A percentile compares a stretch with the other conserved stretches of the same genome.
Conservation (phyloP, 495 filamentous ascomycete species). For the Talaromyces wortmannii region DNA sequence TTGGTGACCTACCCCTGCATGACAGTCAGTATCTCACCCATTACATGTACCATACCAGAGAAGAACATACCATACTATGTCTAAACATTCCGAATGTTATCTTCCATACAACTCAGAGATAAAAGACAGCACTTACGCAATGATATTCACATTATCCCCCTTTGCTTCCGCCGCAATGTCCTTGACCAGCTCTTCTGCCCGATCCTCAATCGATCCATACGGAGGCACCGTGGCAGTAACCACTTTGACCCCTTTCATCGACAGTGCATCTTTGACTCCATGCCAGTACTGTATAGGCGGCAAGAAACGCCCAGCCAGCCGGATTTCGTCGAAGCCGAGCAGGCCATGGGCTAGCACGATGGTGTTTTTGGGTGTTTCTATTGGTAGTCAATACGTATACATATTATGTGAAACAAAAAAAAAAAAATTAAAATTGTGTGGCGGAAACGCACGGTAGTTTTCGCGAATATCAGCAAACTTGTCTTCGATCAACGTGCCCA, state of each 20-base stretch:
- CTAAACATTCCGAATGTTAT: conserved; percentile 24
- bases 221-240: conserved; percentile 77
- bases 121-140: conserved; percentile 59
- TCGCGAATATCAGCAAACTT: conserved; percentile 69
- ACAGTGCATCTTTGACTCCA: conserved; percentile 75
- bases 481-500: conserved; percentile 66
- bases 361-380: conserved; percentile 59
- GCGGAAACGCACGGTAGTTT: conserved; percentile 52
- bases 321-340: conserved; percentile 83
- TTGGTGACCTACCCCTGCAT: conserved; percentile 36
- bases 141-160: conserved; percentile 78
- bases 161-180: conserved; percentile 58
- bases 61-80: conserved; percentile 63
- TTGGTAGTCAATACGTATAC: background rate
- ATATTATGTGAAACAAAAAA: background rate
- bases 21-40: conserved; percentile 2
- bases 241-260: conserved; percentile 65
- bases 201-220: conserved; percentile 69
- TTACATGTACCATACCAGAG: background rate
- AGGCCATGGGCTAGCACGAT: conserved; percentile 87
- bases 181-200: conserved; percentile 58
- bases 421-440: background rate
- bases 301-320: conserved; percentile 59
- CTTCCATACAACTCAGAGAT: background rate
- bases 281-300: conserved; percentile 88